These are phyloP conservation scores for Styphnolobium japonicum DNA, from an alignment of 306 rosid genomes.

Conservation along the genomic window DNA sequence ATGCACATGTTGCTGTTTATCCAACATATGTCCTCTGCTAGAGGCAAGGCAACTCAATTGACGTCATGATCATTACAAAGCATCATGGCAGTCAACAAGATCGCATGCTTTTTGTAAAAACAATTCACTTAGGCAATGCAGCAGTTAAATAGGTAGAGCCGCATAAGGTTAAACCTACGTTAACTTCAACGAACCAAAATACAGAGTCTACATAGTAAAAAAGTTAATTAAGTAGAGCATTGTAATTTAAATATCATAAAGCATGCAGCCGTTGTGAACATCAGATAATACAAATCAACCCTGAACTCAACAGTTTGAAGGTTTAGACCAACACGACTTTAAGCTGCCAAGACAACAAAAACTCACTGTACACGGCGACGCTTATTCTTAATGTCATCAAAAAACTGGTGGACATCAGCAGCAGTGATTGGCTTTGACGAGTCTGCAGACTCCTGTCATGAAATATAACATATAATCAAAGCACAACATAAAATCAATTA, in stretches of 20 bases:
- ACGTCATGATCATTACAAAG: not conserved
- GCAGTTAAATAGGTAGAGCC: not conserved
- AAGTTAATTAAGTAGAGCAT: slow-evolving; percentile 14
- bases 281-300: slow-evolving; percentile 19
- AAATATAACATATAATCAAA: slow-evolving; percentile 15
- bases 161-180: slow-evolving; percentile 12
- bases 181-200: slow-evolving; percentile 5
- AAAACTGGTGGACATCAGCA: slow-evolving; percentile 82
- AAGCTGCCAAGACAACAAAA: slow-evolving; percentile 22
- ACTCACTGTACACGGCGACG: slow-evolving; percentile 77
- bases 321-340: slow-evolving; percentile 23
- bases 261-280: slow-evolving; percentile 21
- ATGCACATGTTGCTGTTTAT: not conserved
- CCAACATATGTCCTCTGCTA: not conserved
- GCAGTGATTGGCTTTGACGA: slow-evolving; percentile 83
- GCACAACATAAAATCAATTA: not conserved
- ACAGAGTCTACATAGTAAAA: not conserved
- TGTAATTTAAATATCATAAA: slow-evolving; percentile 31
- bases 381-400: slow-evolving; percentile 83
- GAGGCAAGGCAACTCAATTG: not conserved
- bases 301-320: slow-evolving; percentile 17
- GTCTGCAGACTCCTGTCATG: slow-evolving; percentile 77
- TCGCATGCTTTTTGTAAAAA: not conserved
- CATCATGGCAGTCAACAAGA: not conserved
- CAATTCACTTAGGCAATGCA: not conserved